Conservation (phyloP, 306 rosid genomes). For the Inga oerstediana region DNA sequence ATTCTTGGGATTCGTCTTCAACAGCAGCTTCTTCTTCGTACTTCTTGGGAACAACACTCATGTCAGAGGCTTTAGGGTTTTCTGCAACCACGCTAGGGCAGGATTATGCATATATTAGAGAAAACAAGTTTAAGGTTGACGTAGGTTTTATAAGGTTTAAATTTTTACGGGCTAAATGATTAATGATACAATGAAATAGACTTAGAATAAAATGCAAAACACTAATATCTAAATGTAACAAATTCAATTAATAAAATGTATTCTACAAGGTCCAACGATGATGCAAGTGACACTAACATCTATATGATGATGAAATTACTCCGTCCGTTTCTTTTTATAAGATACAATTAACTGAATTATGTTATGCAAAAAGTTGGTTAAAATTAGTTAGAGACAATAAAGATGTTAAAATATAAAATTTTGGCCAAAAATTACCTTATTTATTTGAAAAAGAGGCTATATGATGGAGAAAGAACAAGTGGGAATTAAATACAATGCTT, state of each 20-base stretch:
- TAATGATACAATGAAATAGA: neutral
- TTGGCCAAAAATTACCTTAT: too few species aligned
- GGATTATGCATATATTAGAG: neutral
- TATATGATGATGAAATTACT: too few species aligned
- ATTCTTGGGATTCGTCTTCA: slow-evolving; percentile 31
- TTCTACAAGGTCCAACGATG: neutral
- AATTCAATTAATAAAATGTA: neutral
- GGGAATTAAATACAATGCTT: too few species aligned
- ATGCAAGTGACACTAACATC: neutral
- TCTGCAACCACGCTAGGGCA: neutral
- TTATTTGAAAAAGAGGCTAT: too few species aligned
- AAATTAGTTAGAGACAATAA: too few species aligned
- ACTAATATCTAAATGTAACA: neutral
- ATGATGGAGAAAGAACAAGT: too few species aligned
- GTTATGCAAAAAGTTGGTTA: too few species aligned
- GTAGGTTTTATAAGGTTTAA: neutral
- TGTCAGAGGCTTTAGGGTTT: neutral
- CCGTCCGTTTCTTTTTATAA: too few species aligned
- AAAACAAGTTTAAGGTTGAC: neutral
- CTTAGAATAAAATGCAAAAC: neutral
- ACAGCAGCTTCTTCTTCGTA: neutral
- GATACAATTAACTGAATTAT: too few species aligned
- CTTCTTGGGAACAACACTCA: slow-evolving; percentile 21
- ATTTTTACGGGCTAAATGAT: too few species aligned
- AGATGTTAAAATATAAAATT: too few species aligned